These are phyloP conservation scores for Dactylellina parvicollis DNA, from an alignment of 2,329 filamentous ascomycete species.

Conservation along the genomic window DNA sequence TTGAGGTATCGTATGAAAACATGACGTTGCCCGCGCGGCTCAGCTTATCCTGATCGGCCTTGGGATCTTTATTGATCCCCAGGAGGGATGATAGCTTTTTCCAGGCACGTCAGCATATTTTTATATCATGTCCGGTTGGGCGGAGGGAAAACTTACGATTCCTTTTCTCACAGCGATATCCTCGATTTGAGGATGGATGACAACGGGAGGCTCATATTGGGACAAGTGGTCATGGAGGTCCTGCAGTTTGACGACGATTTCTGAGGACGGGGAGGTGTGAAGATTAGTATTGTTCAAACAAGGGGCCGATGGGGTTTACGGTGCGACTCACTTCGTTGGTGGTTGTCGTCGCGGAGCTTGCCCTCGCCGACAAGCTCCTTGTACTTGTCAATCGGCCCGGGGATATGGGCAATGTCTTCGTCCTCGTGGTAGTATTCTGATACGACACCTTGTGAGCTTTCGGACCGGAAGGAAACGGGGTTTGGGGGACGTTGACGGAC, in stretches of 20 bases:
- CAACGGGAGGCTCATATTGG: slow-evolving; percentile 76
- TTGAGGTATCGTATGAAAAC: slow-evolving; percentile 52
- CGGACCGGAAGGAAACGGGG: background rate
- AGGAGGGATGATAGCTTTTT: slow-evolving; percentile 65
- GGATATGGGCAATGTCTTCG: background rate
- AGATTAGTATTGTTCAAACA: slow-evolving; percentile 6
- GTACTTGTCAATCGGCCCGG: slow-evolving; percentile 86
- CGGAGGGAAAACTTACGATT: slow-evolving; percentile 43
- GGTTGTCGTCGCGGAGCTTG: slow-evolving; percentile 82
- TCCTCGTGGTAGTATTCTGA: slow-evolving; percentile 46
- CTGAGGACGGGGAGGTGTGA: slow-evolving; percentile 64
- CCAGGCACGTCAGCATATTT: no score
- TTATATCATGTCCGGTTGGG: no score
- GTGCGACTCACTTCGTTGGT: slow-evolving; percentile 78
- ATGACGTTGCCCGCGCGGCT: slow-evolving; percentile 66
- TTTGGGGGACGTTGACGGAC: slow-evolving; percentile 13
- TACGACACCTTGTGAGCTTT: background rate
- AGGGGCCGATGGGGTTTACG: no score
- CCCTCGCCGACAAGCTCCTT: slow-evolving; percentile 80
- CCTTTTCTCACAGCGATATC: slow-evolving; percentile 61
- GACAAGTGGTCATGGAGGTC: slow-evolving; percentile 84
- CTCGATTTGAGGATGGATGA: slow-evolving; percentile 80
- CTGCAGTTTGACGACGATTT: slow-evolving; percentile 88
- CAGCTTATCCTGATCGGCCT: slow-evolving; percentile 61
- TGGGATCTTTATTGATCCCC: slow-evolving; percentile 71